Conservation (phyloP, 2,329 filamentous ascomycete genomes). For the Aureobasidium pullulans region DNA sequence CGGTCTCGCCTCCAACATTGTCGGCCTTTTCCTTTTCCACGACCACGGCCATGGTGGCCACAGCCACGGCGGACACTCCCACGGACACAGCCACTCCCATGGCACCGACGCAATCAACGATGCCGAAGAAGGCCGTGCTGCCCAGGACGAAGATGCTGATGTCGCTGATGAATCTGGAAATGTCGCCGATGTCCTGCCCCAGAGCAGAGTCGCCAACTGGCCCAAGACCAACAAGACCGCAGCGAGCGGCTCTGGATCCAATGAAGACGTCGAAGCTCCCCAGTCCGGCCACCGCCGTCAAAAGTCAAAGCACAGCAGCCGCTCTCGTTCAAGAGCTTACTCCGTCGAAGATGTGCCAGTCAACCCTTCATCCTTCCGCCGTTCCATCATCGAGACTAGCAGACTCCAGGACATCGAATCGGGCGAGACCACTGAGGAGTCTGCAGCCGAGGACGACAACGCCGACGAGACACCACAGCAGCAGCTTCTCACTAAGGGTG, state of each 20-base stretch:
- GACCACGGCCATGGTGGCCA: constrained; percentile 67
- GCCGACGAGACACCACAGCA: constrained; percentile 23
- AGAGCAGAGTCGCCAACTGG: constrained; percentile 51
- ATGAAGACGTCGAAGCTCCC: constrained; percentile 23
- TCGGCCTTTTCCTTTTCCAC: constrained; percentile 85
- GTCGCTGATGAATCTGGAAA: constrained; percentile 52
- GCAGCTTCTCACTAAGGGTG: constrained; percentile 30
- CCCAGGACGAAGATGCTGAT: constrained; percentile 36
- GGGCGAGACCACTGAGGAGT: constrained; percentile 48
- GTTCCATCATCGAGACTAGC: constrained; percentile 85
- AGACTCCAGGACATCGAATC: constrained; percentile 50
- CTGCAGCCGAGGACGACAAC: constrained; percentile 34
- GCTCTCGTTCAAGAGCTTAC: constrained; percentile 50
- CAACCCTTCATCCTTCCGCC: constrained; percentile 81
- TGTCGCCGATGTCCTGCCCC: constrained; percentile 55
- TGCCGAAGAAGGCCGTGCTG: constrained; percentile 47
- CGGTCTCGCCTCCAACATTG: constrained; percentile 79
- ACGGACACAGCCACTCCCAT: constrained; percentile 39
- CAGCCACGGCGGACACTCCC: constrained; percentile 56
- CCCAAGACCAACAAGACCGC: constrained; percentile 26
- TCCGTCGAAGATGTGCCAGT: constrained; percentile 67
- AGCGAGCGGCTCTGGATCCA: constrained; percentile 16
- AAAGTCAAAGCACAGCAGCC: constrained; percentile 54
- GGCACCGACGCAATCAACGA: constrained; percentile 33
- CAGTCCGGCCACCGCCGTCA: constrained; percentile 32